Evolutionary conservation across 164 flowering plant genomes (phyloP).

Genomic region (Umbellularia californica): DNA sequence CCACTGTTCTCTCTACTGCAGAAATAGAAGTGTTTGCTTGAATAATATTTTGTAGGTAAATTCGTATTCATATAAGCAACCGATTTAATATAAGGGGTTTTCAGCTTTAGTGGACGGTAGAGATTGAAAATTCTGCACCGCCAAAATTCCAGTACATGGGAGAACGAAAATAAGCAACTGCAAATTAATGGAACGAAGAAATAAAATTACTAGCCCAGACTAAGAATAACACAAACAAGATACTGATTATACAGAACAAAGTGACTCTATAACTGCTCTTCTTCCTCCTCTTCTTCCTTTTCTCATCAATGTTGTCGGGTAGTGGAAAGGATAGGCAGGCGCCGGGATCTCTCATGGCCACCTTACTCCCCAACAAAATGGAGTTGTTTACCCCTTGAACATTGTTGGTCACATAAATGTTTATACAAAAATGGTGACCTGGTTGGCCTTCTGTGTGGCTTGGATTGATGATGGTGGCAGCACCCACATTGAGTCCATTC

Average conservation of each 20-base stretch:
- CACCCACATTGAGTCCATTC: slow-evolving; percentile 50
- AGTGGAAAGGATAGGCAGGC: slow-evolving; percentile 29
- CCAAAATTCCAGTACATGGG: no score
- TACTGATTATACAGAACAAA: background rate
- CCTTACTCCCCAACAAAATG: slow-evolving; percentile 51
- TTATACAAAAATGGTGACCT: slow-evolving; percentile 40
- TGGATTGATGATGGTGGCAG: slow-evolving; percentile 33
- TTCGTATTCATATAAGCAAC: no score
- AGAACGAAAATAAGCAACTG: no score
- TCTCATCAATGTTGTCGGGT: background rate
- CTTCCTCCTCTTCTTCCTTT: background rate
- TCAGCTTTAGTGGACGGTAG: no score
- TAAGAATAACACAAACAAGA: background rate
- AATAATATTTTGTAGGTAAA: no score
- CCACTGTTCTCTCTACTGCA: no score
- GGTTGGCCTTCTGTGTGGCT: background rate
- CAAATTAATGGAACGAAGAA: no score
- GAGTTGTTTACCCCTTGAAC: slow-evolving; percentile 71
- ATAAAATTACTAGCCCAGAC: no score
- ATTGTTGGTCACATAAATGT: slow-evolving; percentile 68
- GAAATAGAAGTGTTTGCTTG: no score
- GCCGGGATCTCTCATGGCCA: slow-evolving; percentile 61
- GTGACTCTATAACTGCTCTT: background rate
- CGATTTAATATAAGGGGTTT: no score
- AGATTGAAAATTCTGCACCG: no score